phyloP scores from a whole-genome alignment of 2,329 filamentous ascomycete genomes.

The Pseudogymnoascus destructans region DNA sequence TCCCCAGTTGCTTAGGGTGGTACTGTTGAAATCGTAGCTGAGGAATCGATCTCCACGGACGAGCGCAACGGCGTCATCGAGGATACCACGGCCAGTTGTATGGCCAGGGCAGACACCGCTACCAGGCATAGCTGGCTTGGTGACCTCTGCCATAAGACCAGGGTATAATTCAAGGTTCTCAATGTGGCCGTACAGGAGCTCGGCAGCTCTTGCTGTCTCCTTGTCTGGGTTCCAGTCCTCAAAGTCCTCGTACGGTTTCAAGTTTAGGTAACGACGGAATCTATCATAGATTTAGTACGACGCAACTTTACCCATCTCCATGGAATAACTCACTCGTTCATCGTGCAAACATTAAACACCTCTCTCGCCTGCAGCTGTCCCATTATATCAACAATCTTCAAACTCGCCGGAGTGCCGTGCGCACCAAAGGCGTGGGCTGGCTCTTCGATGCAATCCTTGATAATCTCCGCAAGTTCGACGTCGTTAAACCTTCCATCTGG shows the following conservation, averaged over 20 bases:
- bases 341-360: conserved; percentile 36
- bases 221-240: conserved; percentile 39
- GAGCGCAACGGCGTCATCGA: conserved; percentile 35
- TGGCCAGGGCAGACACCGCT: conserved; percentile 34
- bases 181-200: conserved; percentile 36
- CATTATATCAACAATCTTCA: conserved; percentile 36
- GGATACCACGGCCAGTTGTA: conserved; percentile 32
- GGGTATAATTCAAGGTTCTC: conserved; percentile 45
- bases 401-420: conserved; percentile 33
- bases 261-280: conserved; percentile 38
- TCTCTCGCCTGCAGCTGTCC: conserved; percentile 34
- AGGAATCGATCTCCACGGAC: conserved; percentile 35
- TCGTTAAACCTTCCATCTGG: conserved; percentile 32
- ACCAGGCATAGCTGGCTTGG: conserved; percentile 38
- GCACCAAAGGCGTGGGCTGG: conserved; percentile 39
- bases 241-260: conserved; percentile 36
- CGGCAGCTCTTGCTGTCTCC: conserved; percentile 31
- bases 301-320: neutral
- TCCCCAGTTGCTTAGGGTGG: conserved; percentile 36
- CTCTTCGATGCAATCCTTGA: conserved; percentile 35
- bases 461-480: conserved; percentile 31
- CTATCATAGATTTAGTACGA: conserved; percentile 21
- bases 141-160: conserved; percentile 41
- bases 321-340: conserved; percentile 33
- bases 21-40: conserved; percentile 36